Conservation (phyloP, 2,329 filamentous ascomycete genomes). For the Alternaria arborescens region DNA sequence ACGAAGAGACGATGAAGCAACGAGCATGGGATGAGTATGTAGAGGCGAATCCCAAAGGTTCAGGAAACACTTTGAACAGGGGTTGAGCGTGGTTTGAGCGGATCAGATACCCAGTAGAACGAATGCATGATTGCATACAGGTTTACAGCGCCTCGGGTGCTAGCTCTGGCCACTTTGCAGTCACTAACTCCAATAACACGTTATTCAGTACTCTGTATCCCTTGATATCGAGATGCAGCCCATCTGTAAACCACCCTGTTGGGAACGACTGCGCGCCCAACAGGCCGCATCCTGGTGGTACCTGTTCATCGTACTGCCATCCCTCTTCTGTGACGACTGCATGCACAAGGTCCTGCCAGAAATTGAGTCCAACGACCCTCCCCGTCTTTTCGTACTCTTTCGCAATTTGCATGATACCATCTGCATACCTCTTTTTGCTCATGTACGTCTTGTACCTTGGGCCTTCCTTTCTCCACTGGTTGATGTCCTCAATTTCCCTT, state of each 20-base stretch:
- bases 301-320: slow-evolving; percentile 40
- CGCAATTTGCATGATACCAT: slow-evolving; percentile 50
- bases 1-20: slow-evolving; percentile 91
- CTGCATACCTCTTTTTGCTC: slow-evolving; percentile 51
- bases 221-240: slow-evolving; percentile 48
- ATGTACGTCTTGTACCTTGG: slow-evolving; percentile 47
- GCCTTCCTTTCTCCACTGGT: slow-evolving; percentile 20
- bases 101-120: slow-evolving; percentile 23
- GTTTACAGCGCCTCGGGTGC: slow-evolving; percentile 29
- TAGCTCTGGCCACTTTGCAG: slow-evolving; percentile 45
- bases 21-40: slow-evolving; percentile 94
- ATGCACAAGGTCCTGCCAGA: slow-evolving; percentile 44
- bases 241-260: slow-evolving; percentile 50
- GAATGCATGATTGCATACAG: neutral
- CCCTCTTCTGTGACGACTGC: slow-evolving; percentile 34
- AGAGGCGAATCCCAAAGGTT: slow-evolving; percentile 86
- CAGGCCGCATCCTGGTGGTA: slow-evolving; percentile 49
- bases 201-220: slow-evolving; percentile 43
- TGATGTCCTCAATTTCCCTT: slow-evolving; percentile 13
- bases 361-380: slow-evolving; percentile 45
- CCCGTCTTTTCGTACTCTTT: slow-evolving; percentile 44
- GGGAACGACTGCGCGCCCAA: slow-evolving; percentile 40
- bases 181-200: slow-evolving; percentile 30
- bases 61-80: slow-evolving; percentile 84
- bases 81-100: slow-evolving; percentile 55